Evolutionary conservation across 2,329 filamentous ascomycete genomes (phyloP), one percentile per base, ranked within the genome.

Genomic region (Stagonosporopsis rhizophila): DNA sequence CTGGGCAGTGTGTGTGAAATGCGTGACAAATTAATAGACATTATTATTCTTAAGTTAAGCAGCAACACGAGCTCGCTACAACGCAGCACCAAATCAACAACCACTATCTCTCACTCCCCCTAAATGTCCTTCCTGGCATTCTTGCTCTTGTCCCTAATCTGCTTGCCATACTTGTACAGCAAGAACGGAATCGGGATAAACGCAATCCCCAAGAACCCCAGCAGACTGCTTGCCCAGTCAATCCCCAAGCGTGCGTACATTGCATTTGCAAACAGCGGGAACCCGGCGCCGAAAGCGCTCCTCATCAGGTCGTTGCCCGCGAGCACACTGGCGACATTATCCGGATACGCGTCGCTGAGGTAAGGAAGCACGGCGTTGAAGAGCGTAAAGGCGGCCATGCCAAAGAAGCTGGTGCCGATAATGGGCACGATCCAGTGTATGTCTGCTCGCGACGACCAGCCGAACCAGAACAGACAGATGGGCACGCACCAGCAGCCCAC

Each of bases 331-430:
- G 78, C 78, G 0, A 75, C 76, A 27, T 78, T 72, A 22, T 79
- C 70, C 3, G 77, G 77, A 47, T 80, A 81, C 0, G 77, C 73
- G 40, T 79, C 76, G 20, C 70, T 67, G 1, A 79, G 68, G 57
- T 81, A 81, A 51, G 76, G 81, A 23, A 83, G 68, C 0, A 82
- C 77, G 1, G 72, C 72, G 44, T 81, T 79, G 69, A 82, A 82
- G 7, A 83, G 73, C n/a, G 81, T 62, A 59, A 82, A 65, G 2
- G 65, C 56, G 11, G 61, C 65, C 34, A 73, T 53, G 49, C 62
- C 56, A 52, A 82, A 80, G 56, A 75, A 78, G 2, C 62, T 58
- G 0, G 74, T 74, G 4, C 73, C 73, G 20, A 78, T 70, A 38
- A 77, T 76, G 2, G 76, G 78, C 41, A 78, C 64, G 37, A 79